Percentiles rank a stretch among this genome's conserved stretches.
These are phyloP conservation scores for Lathyrus oleraceus DNA, from an alignment of 306 rosid genomes.

Conservation along the genomic window DNA sequence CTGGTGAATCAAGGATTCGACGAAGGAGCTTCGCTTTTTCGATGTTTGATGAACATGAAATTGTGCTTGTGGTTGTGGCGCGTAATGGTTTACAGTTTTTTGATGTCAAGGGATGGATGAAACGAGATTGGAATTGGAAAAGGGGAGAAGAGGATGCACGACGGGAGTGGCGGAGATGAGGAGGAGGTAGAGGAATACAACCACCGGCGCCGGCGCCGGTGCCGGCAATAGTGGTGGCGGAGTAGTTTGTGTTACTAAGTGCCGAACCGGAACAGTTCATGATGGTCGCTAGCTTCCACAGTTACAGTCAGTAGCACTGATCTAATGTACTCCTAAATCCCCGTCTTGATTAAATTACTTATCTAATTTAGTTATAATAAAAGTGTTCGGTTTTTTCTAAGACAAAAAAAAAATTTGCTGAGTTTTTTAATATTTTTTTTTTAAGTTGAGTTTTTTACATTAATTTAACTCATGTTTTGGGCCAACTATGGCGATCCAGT, in stretches of 20 bases:
- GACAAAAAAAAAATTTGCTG: too few relatives aligned
- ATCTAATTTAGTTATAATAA: neutral
- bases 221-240: neutral
- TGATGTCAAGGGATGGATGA: neutral
- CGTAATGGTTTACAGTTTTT: neutral
- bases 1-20: slow-evolving; percentile 63
- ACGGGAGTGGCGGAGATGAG: neutral
- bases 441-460: too few relatives aligned
- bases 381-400: too few relatives aligned
- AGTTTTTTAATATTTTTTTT: too few relatives aligned
- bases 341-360: neutral
- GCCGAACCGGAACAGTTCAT: neutral
- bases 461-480: too few relatives aligned
- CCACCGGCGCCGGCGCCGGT: neutral
- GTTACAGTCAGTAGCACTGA: neutral
- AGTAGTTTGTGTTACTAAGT: neutral
- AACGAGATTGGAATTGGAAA: neutral
- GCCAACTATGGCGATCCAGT: too few relatives aligned
- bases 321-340: neutral
- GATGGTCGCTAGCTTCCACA: neutral
- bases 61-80: neutral
- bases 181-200: neutral
- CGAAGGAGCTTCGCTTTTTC: slow-evolving; percentile 56
- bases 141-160: neutral
- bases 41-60: neutral